These are phyloP conservation scores for Rhododendron kiyosumense DNA, from an alignment of 148 eudicot species.

Conservation along the genomic window DNA sequence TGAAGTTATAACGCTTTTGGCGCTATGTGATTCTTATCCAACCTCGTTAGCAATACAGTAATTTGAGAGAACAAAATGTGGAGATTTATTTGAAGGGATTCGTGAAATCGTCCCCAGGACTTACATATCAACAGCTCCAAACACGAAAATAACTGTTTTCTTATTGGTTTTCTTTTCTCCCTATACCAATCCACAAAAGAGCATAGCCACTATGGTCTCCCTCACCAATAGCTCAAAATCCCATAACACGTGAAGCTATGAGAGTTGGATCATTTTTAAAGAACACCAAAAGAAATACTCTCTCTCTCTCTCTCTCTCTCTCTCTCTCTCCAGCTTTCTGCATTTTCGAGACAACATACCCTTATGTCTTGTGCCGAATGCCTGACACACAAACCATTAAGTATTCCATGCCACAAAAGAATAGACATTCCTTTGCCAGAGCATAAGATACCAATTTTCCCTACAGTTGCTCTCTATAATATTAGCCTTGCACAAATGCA, in stretches of 20 bases:
- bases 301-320: background rate
- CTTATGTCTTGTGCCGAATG: slow-evolving; percentile 12
- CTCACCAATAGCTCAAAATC: background rate
- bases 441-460: background rate
- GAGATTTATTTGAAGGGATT: background rate
- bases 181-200: background rate
- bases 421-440: slow-evolving; percentile 16
- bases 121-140: background rate
- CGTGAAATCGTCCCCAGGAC: background rate
- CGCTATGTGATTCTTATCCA: background rate
- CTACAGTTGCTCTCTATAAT: background rate
- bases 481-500: background rate
- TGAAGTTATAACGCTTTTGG: background rate
- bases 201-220: background rate
- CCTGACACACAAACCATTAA: slow-evolving; percentile 14
- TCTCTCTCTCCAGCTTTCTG: slow-evolving; percentile 14
- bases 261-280: background rate
- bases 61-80: background rate
- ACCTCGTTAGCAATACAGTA: background rate
- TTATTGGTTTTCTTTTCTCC: background rate
- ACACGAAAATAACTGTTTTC: background rate
- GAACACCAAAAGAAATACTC: background rate
- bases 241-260: slow-evolving; percentile 10
- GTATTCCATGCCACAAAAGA: slow-evolving; percentile 5
- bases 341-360: slow-evolving; percentile 18